These are phyloP conservation scores for Xylaria sp. DNA, from an alignment of 2,329 filamentous ascomycete species.

Conservation along the genomic window DNA sequence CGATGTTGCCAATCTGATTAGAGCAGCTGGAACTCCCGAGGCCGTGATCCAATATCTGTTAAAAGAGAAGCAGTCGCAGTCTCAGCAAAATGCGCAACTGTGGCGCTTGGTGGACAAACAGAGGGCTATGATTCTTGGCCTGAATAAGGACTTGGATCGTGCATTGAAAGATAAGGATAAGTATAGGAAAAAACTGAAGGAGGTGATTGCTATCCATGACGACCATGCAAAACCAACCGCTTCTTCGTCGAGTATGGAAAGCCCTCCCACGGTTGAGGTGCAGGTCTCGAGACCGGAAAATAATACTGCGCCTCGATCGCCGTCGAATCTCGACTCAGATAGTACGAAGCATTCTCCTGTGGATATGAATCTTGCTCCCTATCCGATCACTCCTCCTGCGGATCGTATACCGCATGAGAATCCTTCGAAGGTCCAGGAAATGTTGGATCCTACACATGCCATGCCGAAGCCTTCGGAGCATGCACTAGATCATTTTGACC, in stretches of 20 bases:
- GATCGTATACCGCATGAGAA: slow-evolving; percentile 56
- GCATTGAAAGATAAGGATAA: slow-evolving; percentile 94
- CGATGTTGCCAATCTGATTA: slow-evolving; percentile 83
- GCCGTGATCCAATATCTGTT: slow-evolving; percentile 88
- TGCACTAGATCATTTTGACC: slow-evolving; percentile 66
- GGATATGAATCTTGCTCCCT: slow-evolving; percentile 68
- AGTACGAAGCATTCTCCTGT: slow-evolving; percentile 68
- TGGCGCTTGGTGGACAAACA: slow-evolving; percentile 98
- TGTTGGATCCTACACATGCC: slow-evolving; percentile 66
- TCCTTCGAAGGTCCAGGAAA: slow-evolving; percentile 59
- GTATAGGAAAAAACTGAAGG: slow-evolving; percentile 91
- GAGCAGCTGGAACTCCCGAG: slow-evolving; percentile 87
- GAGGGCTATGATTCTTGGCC: slow-evolving; percentile 87
- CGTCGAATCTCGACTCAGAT: slow-evolving; percentile 60
- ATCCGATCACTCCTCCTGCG: slow-evolving; percentile 72
- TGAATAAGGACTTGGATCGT: slow-evolving; percentile 94
- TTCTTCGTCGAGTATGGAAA: slow-evolving; percentile 38
- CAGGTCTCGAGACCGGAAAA: slow-evolving; percentile 48
- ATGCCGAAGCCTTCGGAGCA: slow-evolving; percentile 73
- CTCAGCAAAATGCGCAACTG: slow-evolving; percentile 89
- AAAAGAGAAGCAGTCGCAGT: slow-evolving; percentile 89
- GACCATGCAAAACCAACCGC: slow-evolving; percentile 41
- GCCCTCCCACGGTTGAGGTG: slow-evolving; percentile 44
- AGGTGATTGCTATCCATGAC: slow-evolving; percentile 62
- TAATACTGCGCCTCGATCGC: slow-evolving; percentile 59